phyloP scores from a whole-genome alignment of 1,139 yeast genomes.

The Candida pseudocylindracea region DNA sequence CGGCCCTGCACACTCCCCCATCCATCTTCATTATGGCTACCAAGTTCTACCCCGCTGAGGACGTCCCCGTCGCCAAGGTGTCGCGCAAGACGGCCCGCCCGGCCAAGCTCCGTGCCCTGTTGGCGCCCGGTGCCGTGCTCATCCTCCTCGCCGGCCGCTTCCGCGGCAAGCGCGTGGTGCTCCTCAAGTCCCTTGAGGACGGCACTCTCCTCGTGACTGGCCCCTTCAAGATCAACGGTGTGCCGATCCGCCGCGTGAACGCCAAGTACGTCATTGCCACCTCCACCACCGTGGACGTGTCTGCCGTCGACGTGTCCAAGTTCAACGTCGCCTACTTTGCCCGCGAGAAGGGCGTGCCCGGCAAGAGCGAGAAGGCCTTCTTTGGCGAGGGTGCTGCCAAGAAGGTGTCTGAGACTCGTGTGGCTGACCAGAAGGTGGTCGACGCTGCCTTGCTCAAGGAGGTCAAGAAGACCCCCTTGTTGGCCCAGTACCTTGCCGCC shows the following conservation, averaged over 20 bases:
- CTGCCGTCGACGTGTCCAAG: constrained; percentile 72
- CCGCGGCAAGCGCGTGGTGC: constrained; percentile 99
- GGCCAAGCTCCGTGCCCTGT: constrained; percentile 72
- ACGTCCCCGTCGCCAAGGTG: constrained; percentile 1
- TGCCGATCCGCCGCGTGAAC: constrained; percentile 98
- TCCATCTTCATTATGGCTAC: neutral
- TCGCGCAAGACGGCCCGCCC: constrained; percentile 1
- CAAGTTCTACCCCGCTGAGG: constrained; percentile 1
- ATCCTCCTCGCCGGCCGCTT: constrained; percentile 98
- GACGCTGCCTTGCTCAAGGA: constrained; percentile 87
- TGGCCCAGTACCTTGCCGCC: constrained; percentile 93
- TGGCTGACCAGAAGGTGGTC: constrained; percentile 93
- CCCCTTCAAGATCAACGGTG: constrained; percentile 99
- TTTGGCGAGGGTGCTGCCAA: constrained; percentile 81
- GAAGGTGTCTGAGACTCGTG: constrained; percentile 84
- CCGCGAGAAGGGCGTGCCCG: constrained; percentile 75
- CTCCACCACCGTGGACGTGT: constrained; percentile 73
- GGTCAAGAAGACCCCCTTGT: constrained; percentile 95
- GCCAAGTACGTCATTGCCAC: constrained; percentile 99
- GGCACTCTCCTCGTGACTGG: constrained; percentile 96
- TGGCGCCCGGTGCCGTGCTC: constrained; percentile 97
- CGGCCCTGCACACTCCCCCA: neutral
- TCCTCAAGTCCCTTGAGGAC: constrained; percentile 96
- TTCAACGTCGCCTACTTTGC: constrained; percentile 94
- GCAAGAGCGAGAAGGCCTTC: constrained; percentile 88